phyloP scores from a whole-genome alignment of 1,139 yeast genomes.

The Taiozyma sp. region DNA sequence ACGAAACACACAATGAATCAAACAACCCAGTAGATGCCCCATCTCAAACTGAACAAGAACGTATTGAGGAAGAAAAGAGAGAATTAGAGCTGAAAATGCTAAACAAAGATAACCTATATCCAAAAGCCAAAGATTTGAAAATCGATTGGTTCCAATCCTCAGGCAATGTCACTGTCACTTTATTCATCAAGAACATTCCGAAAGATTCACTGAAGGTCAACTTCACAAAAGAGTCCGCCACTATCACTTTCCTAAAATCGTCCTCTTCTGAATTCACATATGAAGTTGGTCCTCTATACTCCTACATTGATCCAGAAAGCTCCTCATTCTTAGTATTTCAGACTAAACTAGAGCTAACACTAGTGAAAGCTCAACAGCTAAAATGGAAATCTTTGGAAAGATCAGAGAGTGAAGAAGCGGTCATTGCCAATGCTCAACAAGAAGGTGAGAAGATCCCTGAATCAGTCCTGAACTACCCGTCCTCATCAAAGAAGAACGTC shows the following conservation, averaged over 20 bases:
- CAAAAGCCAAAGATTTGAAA: conserved; percentile 38
- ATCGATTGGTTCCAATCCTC: conserved; percentile 80
- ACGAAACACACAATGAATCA: conserved; percentile 1
- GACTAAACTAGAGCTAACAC: conserved; percentile 69
- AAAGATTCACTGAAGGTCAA: conserved; percentile 23
- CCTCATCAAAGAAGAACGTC: conserved; percentile 53
- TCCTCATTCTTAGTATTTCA: conserved; percentile 53
- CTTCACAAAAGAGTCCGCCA: conserved; percentile 18
- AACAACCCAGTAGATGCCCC: neutral
- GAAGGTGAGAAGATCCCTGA: conserved; percentile 1
- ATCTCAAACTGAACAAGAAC: neutral
- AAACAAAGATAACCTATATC: conserved; percentile 17
- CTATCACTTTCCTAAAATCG: conserved; percentile 35
- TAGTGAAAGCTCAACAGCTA: conserved; percentile 26
- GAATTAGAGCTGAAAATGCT: conserved; percentile 17
- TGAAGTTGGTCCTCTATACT: conserved; percentile 38
- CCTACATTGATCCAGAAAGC: conserved; percentile 40
- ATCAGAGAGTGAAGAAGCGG: conserved; percentile 11
- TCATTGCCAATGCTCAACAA: conserved; percentile 3
- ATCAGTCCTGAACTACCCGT: conserved; percentile 43
- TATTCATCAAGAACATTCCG: conserved; percentile 67
- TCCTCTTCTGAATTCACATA: conserved; percentile 34
- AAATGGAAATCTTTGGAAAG: conserved; percentile 37
- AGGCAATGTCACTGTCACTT: conserved; percentile 54
- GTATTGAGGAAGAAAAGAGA: conserved; percentile 10